Percentiles rank a stretch among this genome's conserved stretches.
These are phyloP conservation scores for Penicillium turbatum DNA, from an alignment of 495 filamentous ascomycete species.

Conservation along the genomic window DNA sequence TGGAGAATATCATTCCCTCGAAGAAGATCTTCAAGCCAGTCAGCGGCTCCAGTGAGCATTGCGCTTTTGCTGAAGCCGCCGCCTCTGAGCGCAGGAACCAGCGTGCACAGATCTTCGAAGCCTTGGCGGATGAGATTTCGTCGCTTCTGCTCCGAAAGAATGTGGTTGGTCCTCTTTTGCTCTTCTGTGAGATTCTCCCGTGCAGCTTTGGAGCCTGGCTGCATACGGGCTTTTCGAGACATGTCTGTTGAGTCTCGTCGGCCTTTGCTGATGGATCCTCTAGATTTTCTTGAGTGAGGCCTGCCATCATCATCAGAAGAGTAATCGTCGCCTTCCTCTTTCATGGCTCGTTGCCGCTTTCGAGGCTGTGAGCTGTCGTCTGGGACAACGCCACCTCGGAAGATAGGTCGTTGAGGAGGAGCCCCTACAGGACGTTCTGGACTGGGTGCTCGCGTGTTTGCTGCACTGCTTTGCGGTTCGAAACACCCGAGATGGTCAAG, in stretches of 20 bases:
- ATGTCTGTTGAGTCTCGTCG: slow-evolving; percentile 33
- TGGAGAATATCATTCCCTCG: slow-evolving; percentile 57
- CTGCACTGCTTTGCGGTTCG: slow-evolving; percentile 48
- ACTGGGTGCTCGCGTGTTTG: slow-evolving; percentile 56
- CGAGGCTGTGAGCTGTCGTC: slow-evolving; percentile 33
- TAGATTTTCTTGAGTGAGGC: slow-evolving; percentile 48
- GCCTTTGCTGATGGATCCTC: slow-evolving; percentile 30
- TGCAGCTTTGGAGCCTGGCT: slow-evolving; percentile 41
- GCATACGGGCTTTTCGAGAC: slow-evolving; percentile 30
- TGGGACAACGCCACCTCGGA: slow-evolving; percentile 4
- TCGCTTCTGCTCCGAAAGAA: slow-evolving; percentile 82
- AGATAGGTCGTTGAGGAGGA: slow-evolving; percentile 7
- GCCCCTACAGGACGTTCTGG: slow-evolving; percentile 36
- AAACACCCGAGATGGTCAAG: slow-evolving; percentile 53
- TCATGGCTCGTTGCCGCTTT: slow-evolving; percentile 34
- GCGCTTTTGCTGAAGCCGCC: slow-evolving; percentile 75
- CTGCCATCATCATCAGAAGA: slow-evolving; percentile 39
- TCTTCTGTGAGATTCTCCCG: slow-evolving; percentile 78
- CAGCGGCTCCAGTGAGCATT: slow-evolving; percentile 64
- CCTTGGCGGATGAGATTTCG: slow-evolving; percentile 72
- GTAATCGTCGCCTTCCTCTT: slow-evolving; percentile 35
- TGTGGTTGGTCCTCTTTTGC: slow-evolving; percentile 84
- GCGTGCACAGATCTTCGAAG: slow-evolving; percentile 63
- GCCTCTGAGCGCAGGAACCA: slow-evolving; percentile 67
- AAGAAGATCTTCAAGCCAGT: slow-evolving; percentile 69